phyloP scores from a whole-genome alignment of 192 early-diverging fungal genomes.

The Podila clonocystis region DNA sequence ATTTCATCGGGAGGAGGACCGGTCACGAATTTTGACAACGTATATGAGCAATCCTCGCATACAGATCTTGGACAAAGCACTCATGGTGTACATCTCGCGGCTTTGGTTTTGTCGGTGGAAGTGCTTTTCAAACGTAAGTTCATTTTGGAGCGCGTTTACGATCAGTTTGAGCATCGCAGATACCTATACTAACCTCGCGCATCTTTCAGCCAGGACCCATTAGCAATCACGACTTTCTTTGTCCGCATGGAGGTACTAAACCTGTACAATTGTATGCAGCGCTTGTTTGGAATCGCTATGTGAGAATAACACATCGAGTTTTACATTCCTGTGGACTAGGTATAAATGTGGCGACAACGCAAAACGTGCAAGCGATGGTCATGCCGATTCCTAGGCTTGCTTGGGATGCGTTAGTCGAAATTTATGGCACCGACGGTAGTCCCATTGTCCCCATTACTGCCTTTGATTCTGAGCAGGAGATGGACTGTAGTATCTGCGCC shows the following conservation, averaged over 20 bases:
- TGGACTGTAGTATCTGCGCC: slow-evolving; percentile 35
- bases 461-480: slow-evolving; percentile 36
- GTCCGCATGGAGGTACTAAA: slow-evolving; percentile 46
- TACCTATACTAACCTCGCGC: too few species aligned
- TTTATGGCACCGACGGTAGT: slow-evolving; percentile 53
- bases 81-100: slow-evolving; percentile 50
- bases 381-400: slow-evolving; percentile 48
- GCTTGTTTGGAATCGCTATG: background rate
- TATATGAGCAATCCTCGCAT: slow-evolving; percentile 37
- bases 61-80: slow-evolving; percentile 35
- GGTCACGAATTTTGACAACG: slow-evolving; percentile 30
- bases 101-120: slow-evolving; percentile 55
- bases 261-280: background rate
- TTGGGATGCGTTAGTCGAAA: slow-evolving; percentile 45
- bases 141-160: too few species aligned
- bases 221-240: slow-evolving; percentile 56
- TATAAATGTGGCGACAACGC: slow-evolving; percentile 38
- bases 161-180: too few species aligned
- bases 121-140: slow-evolving; percentile 32
- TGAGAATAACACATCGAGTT: too few species aligned
- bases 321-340: slow-evolving; percentile 26
- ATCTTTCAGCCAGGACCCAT: slow-evolving; percentile 50
- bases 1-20: slow-evolving; percentile 39
- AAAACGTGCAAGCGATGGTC: slow-evolving; percentile 42
- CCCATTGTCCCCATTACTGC: slow-evolving; percentile 32